These are phyloP conservation scores for Myriosclerotinia scirpicola DNA, from an alignment of 2,329 filamentous ascomycete species.

Conservation along the genomic window DNA sequence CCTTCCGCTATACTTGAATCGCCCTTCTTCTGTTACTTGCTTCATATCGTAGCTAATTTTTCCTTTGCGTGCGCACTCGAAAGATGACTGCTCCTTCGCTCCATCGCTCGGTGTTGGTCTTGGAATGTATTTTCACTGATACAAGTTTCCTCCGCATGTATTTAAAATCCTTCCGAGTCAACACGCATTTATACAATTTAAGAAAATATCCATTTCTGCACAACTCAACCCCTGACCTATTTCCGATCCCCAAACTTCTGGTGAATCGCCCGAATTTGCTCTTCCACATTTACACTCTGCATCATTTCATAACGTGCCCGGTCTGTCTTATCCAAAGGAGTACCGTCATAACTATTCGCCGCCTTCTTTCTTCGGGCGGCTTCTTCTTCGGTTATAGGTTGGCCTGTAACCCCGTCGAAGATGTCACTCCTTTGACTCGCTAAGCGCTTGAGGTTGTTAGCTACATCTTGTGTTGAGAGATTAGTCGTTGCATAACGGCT, in stretches of 20 bases:
- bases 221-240: slow-evolving; percentile 22
- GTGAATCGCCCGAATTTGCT: slow-evolving; percentile 74
- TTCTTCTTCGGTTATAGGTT: slow-evolving; percentile 69
- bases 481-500: slow-evolving; percentile 83
- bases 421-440: slow-evolving; percentile 85
- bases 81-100: too few species aligned
- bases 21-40: too few species aligned
- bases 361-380: slow-evolving; percentile 74
- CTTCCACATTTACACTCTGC: slow-evolving; percentile 75
- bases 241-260: slow-evolving; percentile 50
- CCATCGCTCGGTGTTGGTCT: too few species aligned
- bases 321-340: slow-evolving; percentile 58
- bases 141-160: too few species aligned
- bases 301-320: slow-evolving; percentile 53
- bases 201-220: background rate
- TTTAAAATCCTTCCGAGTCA: background rate
- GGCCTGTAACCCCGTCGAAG: slow-evolving; percentile 72
- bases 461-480: slow-evolving; percentile 80
- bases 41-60: too few species aligned
- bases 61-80: too few species aligned
- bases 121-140: too few species aligned
- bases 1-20: too few species aligned
- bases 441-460: slow-evolving; percentile 92
- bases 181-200: background rate
- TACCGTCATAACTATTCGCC: slow-evolving; percentile 65